Evolutionary conservation across 768 basidiomycete species (phyloP), one percentile per base, ranked within the genome.

Genomic region (Phylloporus scabripes): DNA sequence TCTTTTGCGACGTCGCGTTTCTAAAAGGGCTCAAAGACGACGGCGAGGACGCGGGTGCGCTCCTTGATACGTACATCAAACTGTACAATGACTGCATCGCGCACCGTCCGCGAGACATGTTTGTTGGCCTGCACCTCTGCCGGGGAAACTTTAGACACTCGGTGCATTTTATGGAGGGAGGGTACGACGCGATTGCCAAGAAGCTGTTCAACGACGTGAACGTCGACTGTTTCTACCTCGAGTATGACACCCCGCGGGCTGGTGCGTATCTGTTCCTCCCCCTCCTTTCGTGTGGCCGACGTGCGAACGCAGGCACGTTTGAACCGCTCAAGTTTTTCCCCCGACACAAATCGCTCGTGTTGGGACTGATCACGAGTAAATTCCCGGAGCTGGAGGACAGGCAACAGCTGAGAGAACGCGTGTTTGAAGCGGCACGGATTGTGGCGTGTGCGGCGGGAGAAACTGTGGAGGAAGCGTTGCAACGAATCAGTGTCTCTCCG

Each of bases 1-100:
- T 81, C 67, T 86, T 87, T 60, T 90, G 87, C 62, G 73, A 74
- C 49, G 80, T 82, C 52, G 60, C 60, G 2, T 76, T 77, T 70
- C 64, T 75, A 38, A 55, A 73, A 52, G 78, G 76, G 18, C 83
- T 88, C 81, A 73, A 75, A 59, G 73, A 71, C 23, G 78, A 75
- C 37, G 79, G 78, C 0, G 72, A 79, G 17, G 82, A 89, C 65
- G 75, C 80, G 14, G 80, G 78, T 45, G 75, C 75, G 5, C 72
- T 89, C 39, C 73, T 90, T n/a, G 78, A 86, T 51, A 78, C 79
- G 64, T 86, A 70, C 52, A 72, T 74, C 59, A 59, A 66, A 52
- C 59, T 71, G 37, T 74, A 72, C 62, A 69, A 67, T 51, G 63
- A 63, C 34, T 67, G 69, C 50, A 56, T 77, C 17, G 56, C 65